phyloP scores from a whole-genome alignment of 768 basidiomycete genomes.

The Boletus speciosus region DNA sequence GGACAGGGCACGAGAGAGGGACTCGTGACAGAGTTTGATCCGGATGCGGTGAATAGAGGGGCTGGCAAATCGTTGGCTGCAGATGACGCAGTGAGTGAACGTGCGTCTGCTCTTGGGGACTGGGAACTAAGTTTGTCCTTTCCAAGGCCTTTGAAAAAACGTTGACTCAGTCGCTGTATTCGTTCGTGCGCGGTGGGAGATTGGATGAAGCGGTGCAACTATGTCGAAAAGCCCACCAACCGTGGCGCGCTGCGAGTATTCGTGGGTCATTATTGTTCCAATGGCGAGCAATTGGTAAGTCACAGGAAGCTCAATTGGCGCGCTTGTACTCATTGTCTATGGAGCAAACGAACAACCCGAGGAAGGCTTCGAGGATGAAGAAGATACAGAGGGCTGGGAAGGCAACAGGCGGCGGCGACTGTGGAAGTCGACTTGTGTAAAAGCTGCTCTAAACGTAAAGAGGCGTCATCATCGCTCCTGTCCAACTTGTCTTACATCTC shows the following conservation, averaged over 20 bases:
- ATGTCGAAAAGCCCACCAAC: slow-evolving; percentile 78
- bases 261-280: slow-evolving; percentile 77
- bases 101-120: background rate
- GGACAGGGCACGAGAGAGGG: slow-evolving; percentile 45
- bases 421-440: slow-evolving; percentile 87
- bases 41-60: slow-evolving; percentile 68
- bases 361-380: slow-evolving; percentile 43
- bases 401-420: slow-evolving; percentile 77
- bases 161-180: slow-evolving; percentile 72
- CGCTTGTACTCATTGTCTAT: slow-evolving; percentile 33
- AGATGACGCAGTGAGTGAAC: slow-evolving; percentile 68
- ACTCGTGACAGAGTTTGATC: slow-evolving; percentile 70
- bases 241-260: slow-evolving; percentile 90
- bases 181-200: slow-evolving; percentile 79
- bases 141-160: slow-evolving; percentile 76
- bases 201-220: slow-evolving; percentile 81
- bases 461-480: background rate
- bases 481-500: slow-evolving; percentile 4
- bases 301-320: background rate
- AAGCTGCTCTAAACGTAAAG: slow-evolving; percentile 71
- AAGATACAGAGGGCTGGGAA: slow-evolving; percentile 48
- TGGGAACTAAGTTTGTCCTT: background rate
- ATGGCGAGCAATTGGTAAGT: slow-evolving; percentile 70
- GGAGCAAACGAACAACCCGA: slow-evolving; percentile 48
- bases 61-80: slow-evolving; percentile 58